Conservation (phyloP, 2,329 filamentous ascomycete species). For the Aspergillus floridensis region DNA sequence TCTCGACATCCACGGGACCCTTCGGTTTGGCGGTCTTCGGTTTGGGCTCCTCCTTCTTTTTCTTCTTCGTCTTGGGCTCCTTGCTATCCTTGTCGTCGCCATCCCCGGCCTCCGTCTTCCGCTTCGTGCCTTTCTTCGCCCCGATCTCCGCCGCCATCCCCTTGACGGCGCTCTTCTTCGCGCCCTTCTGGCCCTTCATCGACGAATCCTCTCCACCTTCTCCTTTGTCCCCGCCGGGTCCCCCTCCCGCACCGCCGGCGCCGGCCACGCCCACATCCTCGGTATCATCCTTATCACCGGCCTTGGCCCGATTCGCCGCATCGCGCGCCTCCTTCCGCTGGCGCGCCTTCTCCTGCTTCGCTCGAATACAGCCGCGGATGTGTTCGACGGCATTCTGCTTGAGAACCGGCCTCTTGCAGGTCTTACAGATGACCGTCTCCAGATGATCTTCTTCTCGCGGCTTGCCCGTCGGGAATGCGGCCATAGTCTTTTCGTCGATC, state of each 20-base stretch:
- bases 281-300: conserved; percentile 46
- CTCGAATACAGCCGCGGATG: conserved; percentile 76
- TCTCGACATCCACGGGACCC: conserved; percentile 89
- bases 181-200: conserved; percentile 60
- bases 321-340: conserved; percentile 73
- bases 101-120: conserved; percentile 67
- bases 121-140: conserved; percentile 68
- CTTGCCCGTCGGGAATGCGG: conserved; percentile 76
- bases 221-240: background rate
- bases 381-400: conserved; percentile 73
- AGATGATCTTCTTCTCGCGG: conserved; percentile 78
- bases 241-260: background rate
- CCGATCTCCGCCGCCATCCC: conserved; percentile 53
- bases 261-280: conserved; percentile 37
- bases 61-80: conserved; percentile 74
- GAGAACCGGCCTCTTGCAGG: conserved; percentile 86
- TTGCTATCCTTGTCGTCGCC: conserved; percentile 70
- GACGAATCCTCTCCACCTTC: conserved; percentile 40
- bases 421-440: conserved; percentile 83
- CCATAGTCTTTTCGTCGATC: conserved; percentile 71
- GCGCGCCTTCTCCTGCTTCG: conserved; percentile 79
- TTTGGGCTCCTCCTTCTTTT: conserved; percentile 92
- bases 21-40: conserved; percentile 80
- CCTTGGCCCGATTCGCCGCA: conserved; percentile 62
- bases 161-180: conserved; percentile 57